Base-by-base conservation (phyloP, 78 protist genomes). In the Dictyostelium brefeldianum region DNA sequence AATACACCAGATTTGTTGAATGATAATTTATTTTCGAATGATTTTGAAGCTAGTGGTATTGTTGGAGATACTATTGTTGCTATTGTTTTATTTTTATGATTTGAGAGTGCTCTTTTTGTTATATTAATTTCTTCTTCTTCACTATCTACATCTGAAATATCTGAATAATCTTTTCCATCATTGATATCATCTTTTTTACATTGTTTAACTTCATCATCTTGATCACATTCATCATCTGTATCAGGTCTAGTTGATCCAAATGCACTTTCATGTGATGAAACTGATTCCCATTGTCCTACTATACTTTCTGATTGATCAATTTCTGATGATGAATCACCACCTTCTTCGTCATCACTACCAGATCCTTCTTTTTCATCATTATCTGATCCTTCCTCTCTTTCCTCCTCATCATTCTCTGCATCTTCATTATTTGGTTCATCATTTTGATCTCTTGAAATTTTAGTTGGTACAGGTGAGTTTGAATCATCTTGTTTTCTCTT, bases 241-340 rank as follows among this genome's bases (percentile, higher is more conserved):
- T 27, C 50, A 29, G 22, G 18, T 69, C 77, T 69, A 15, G 77
- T 69, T 69, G 77, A 69, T 9, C 77, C 77, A 69, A 69, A 69
- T 69, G 77, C 77, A 31, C 77, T 69, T 69, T 69, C 53, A 69
- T 4, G 22, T 31, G 77, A 14, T 11, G 22, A 14, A 36, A 69
- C 77, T 6, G 47, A 15, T 31, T 69, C n/a, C 77, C 77, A 69
- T 36, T 59, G 69, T 3, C 69, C 69, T 2, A 59, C 11, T 59
- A 59, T 59, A 59, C 69, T 59, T 14, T 59, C 69, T 9, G n/a
- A 22, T 59, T 59, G 69, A 9, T 59, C 69, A 59, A 59, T 29
- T 59, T 59, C 69, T n/a, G 69, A 59, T n/a, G 69, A 59, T 59
- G n/a, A 25, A 59, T 22, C 43, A 3, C 43, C 43, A 3, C 43